Evolutionary conservation across 2,329 filamentous ascomycete genomes (phyloP).

Genomic region (Aspergillus sp.): DNA sequence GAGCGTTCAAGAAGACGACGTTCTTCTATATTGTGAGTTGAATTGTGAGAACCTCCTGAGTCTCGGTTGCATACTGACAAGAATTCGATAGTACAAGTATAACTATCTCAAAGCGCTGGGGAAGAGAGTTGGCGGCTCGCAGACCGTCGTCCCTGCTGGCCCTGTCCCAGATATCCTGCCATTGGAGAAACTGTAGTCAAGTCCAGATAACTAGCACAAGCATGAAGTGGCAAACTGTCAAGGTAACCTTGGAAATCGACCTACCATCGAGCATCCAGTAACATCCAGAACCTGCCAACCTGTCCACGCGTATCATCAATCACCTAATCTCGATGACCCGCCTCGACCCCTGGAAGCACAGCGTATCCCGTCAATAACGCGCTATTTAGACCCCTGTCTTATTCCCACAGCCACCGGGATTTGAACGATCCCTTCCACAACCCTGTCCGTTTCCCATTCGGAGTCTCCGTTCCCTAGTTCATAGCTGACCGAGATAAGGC

Average conservation of each 20-base stretch:
- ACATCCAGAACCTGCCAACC: no score
- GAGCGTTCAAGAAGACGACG: conserved; percentile 46
- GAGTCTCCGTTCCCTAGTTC: no score
- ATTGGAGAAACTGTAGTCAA: conserved; percentile 1
- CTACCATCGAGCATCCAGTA: no score
- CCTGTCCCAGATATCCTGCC: conserved; percentile 30
- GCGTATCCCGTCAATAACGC: no score
- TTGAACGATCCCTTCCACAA: neutral
- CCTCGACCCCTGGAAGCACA: neutral
- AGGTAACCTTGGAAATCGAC: no score
- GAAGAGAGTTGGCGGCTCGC: conserved; percentile 17
- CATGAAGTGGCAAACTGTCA: neutral
- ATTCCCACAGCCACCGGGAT: neutral
- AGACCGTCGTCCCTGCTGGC: conserved; percentile 27
- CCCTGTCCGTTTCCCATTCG: no score
- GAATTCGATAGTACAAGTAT: conserved; percentile 24
- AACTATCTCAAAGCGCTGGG: conserved; percentile 22
- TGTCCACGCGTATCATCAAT: neutral
- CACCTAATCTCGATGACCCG: neutral
- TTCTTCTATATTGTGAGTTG: conserved; percentile 40
- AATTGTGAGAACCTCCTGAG: neutral
- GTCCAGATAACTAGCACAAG: neutral
- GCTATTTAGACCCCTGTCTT: neutral
- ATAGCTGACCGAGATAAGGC: no score
- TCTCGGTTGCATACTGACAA: neutral